Evolutionary conservation across 2,329 filamentous ascomycete genomes (phyloP), one percentile per base, ranked within the genome.

Genomic region (Epichloe aotearoae): DNA sequence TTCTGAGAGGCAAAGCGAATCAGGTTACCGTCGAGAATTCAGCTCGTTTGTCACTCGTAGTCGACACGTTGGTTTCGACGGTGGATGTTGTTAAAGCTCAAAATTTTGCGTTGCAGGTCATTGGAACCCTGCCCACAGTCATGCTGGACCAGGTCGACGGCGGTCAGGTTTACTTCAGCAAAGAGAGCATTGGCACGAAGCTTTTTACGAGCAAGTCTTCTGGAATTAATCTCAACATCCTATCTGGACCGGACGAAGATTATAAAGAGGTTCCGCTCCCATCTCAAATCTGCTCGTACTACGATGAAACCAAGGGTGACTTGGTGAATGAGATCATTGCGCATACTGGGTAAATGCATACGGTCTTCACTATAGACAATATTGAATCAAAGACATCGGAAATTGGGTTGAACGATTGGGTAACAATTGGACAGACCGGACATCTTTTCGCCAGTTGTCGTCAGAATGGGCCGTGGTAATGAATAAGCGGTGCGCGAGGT

Each of bases 1-100:
- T 94, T 59, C 73, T 98, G 63, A 85, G 81, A 62, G 90, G 88
- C 69, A 98, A 98, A 70, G 89, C 88, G 52, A 98, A 98, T 65
- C 89, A 93, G n/a, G 86, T 98, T 55, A 91, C 89, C 5, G 79
- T 97, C 58, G 93, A 97, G 70, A 96, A 96, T 71, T 91, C 84
- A 51, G 80, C 76, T 45, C 84, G 88, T 47, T 74, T 94, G 17
- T 94, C 88, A 30, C 78, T 98, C 49, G 81, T 97, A 48, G 79
- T 97, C 50, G 91, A 97, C 60, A 87, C 83, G 1, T 81, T 97
- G 11, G 87, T 97, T 46, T 94, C 87, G 46, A 88, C 86, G 34
- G 81, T 98, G 51, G 93, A 98, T 62, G 86, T 95, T 23, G 93
- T 98, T 74, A 97, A 97, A 71, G 91, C 86, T 46, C 80, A 86